A percentile compares a stretch with the other conserved stretches of the same genome.
Evolutionary conservation across 192 early-diverging fungal species (phyloP).

Genomic region (Backusella liffmaniae): DNA sequence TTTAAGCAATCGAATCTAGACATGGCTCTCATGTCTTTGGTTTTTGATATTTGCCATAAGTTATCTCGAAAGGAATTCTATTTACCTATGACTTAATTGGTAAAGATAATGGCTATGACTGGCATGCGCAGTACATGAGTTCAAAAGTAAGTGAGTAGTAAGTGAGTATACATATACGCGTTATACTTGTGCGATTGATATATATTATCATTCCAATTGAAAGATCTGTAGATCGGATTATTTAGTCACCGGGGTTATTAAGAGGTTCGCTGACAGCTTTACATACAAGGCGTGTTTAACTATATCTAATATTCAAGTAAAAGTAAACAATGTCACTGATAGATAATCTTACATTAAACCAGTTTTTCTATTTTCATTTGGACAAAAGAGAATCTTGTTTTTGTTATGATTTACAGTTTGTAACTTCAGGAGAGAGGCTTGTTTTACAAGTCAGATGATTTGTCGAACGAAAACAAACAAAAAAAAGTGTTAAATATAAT

Average conservation of each 20-base stretch:
- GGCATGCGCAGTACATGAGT: neutral
- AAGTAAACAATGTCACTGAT: neutral
- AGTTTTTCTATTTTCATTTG: neutral
- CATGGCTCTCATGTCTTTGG: no score
- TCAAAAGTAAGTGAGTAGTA: neutral
- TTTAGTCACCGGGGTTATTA: neutral
- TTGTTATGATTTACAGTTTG: neutral
- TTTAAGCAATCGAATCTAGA: no score
- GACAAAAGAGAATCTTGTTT: neutral
- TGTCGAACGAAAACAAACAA: no score
- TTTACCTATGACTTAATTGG: neutral
- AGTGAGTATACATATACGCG: neutral
- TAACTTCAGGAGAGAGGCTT: no score
- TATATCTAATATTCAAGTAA: neutral
- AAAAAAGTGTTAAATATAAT: no score
- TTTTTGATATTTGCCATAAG: no score
- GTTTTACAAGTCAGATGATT: no score
- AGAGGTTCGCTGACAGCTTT: neutral
- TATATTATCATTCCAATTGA: no score
- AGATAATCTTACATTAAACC: neutral
- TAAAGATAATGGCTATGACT: neutral
- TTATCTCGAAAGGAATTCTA: no score
- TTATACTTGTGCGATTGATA: no score
- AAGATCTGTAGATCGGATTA: neutral
- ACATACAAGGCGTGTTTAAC: neutral